These are phyloP conservation scores for Chamaecrista fasciculata DNA, from an alignment of 306 rosid genomes.

Conservation along the genomic window DNA sequence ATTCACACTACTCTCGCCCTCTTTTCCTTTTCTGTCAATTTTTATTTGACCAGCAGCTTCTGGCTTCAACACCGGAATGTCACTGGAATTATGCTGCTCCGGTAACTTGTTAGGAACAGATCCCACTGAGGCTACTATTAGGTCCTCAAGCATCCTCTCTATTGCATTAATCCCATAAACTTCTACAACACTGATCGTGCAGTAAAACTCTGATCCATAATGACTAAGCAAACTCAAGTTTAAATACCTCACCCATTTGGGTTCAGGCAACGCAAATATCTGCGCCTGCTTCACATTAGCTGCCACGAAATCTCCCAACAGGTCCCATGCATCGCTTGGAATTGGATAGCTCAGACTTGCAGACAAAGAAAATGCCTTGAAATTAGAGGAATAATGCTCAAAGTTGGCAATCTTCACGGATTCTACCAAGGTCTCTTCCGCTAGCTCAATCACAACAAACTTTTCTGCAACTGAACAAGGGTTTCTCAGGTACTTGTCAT, in stretches of 20 bases:
- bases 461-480: constrained; percentile 79
- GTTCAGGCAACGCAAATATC: constrained; percentile 60
- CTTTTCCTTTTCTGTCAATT: constrained; percentile 41
- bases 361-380: constrained; percentile 67
- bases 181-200: constrained; percentile 80
- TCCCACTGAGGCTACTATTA: constrained; percentile 62
- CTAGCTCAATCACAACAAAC: constrained; percentile 81
- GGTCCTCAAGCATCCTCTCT: constrained; percentile 90
- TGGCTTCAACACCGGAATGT: constrained; percentile 43
- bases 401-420: constrained; percentile 80
- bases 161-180: constrained; percentile 85
- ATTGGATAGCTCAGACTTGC: constrained; percentile 78
- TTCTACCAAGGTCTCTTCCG: constrained; percentile 80
- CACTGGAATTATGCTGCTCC: constrained; percentile 56
- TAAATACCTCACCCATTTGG: constrained; percentile 81
- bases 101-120: constrained; percentile 39
- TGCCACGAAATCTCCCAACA: constrained; percentile 62
- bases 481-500: constrained; percentile 82
- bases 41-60: constrained; percentile 52
- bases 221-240: constrained; percentile 70
- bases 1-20: constrained; percentile 38
- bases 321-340: constrained; percentile 52
- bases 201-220: constrained; percentile 89
- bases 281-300: constrained; percentile 82
- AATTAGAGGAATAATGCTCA: constrained; percentile 88